Evolutionary conservation across 306 rosid species (phyloP), one percentile per base, ranked within the genome.

Genomic region (Hylodesmum podocarpum): DNA sequence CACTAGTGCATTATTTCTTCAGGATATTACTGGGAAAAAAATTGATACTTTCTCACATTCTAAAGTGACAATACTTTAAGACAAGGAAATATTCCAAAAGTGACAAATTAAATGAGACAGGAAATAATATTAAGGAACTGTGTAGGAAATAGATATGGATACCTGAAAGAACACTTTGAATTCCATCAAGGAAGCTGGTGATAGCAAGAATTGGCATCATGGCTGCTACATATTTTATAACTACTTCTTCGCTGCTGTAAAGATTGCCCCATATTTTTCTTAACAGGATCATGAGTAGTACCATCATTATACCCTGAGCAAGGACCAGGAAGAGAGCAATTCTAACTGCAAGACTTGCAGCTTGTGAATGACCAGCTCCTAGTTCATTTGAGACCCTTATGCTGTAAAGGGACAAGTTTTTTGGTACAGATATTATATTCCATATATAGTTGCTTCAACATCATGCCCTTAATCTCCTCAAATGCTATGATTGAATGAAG

Each of bases 181-280:
- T 70, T 19, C 71, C 70, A 78, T 70, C 82, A n/a, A 78, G 65
- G 82, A 78, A 78, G 64, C 50, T 29, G 28, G 62, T 21, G 39
- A 40, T 16, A 24, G 70, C 81, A 44, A 78, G 61, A 55, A 78
- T 79, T 0, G 93, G 91, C 88, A 90, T 57, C 25, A 43, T 54
- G 69, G 37, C 34, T 53, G 68, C 59, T 5, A 76, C 73, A 66
- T 51, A 73, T 37, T 64, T 70, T 54, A 86, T 64, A 66, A 86
- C 88, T 79, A 88, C 82, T 76, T 6, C n/a, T 50, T 86, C 89
- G 18, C 69, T 77, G 83, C 88, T 84, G 40, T 85, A 88, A 70
- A 87, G 86, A 57, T 79, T 64, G 37, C 91, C 89, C 93, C 96
- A 86, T 46, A 86, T 11, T 59, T 88, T 83, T 51, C 91, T 80